These are phyloP conservation scores for Aquilaria malaccensis DNA, from an alignment of 345 rosid genomes.

Conservation along the genomic window DNA sequence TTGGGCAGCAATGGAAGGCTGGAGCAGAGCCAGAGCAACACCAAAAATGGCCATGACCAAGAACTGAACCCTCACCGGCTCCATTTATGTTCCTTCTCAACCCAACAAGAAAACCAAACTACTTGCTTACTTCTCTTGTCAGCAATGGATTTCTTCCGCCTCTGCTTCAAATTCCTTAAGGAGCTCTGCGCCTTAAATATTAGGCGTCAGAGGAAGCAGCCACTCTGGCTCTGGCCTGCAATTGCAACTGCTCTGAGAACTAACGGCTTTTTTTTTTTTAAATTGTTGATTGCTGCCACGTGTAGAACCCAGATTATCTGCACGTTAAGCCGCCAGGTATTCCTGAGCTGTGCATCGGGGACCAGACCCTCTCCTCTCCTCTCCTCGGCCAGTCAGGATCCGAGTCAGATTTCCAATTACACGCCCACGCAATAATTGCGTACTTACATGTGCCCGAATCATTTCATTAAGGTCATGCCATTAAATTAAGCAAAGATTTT, in stretches of 20 bases:
- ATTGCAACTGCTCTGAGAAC: not conserved
- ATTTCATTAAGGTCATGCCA: too few species aligned
- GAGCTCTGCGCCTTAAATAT: slow-evolving; percentile 1
- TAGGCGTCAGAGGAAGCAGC: not conserved
- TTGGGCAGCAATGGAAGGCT: slow-evolving; percentile 11
- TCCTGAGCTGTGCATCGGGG: slow-evolving; percentile 10
- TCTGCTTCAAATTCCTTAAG: not conserved
- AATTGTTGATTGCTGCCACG: slow-evolving; percentile 8
- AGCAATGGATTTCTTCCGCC: not conserved
- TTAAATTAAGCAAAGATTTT: not conserved
- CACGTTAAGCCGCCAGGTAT: slow-evolving; percentile 9
- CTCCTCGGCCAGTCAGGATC: not conserved
- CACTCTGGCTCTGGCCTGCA: slow-evolving; percentile 7
- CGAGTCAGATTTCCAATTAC: not conserved
- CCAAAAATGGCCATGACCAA: slow-evolving; percentile 6
- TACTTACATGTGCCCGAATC: not conserved
- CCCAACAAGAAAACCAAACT: too few species aligned
- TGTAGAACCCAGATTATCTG: slow-evolving; percentile 3
- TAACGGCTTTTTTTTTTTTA: not conserved
- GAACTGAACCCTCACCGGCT: slow-evolving; percentile 10
- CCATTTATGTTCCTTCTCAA: slow-evolving; percentile 1
- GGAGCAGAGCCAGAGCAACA: not conserved
- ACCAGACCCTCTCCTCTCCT: too few species aligned
- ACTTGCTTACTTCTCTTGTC: too few species aligned
- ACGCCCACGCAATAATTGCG: slow-evolving; percentile 1